Evolutionary conservation across 768 basidiomycete genomes (phyloP).

Genomic region (Tricholoma furcatifolium): DNA sequence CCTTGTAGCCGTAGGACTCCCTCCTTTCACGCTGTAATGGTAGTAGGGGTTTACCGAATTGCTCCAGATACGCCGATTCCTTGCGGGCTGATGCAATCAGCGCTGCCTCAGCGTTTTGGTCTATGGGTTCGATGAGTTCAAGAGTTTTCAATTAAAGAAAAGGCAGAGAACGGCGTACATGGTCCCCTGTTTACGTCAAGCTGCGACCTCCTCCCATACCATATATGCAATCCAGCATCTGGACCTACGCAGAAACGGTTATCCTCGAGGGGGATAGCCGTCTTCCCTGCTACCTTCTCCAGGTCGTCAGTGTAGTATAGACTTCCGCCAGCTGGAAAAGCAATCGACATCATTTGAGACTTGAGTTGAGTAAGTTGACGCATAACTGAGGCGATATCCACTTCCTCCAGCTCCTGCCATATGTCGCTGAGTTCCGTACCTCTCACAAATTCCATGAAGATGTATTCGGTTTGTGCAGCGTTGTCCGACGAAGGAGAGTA

Average conservation of each 20-base stretch:
- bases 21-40: constrained; percentile 42
- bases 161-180: neutral
- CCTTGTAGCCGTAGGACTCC: constrained; percentile 36
- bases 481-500: constrained; percentile 8
- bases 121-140: neutral
- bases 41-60: constrained; percentile 44
- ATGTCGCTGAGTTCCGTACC: neutral
- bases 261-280: no score
- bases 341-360: constrained; percentile 21
- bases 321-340: no score
- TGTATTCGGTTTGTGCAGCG: constrained; percentile 1
- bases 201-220: neutral
- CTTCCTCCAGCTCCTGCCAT: neutral
- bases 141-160: constrained; percentile 20
- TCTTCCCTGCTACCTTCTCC: neutral
- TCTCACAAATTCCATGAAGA: neutral
- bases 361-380: constrained; percentile 35
- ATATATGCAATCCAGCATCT: neutral
- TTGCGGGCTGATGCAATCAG: constrained; percentile 37
- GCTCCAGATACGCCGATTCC: constrained; percentile 27
- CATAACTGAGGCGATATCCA: neutral
- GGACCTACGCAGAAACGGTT: no score
- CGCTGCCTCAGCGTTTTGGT: constrained; percentile 22
- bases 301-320: neutral
- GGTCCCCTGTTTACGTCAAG: neutral